Evolutionary conservation across 1,284 basidiomycete species (phyloP).

Genomic region (Lentinus polychrous): DNA sequence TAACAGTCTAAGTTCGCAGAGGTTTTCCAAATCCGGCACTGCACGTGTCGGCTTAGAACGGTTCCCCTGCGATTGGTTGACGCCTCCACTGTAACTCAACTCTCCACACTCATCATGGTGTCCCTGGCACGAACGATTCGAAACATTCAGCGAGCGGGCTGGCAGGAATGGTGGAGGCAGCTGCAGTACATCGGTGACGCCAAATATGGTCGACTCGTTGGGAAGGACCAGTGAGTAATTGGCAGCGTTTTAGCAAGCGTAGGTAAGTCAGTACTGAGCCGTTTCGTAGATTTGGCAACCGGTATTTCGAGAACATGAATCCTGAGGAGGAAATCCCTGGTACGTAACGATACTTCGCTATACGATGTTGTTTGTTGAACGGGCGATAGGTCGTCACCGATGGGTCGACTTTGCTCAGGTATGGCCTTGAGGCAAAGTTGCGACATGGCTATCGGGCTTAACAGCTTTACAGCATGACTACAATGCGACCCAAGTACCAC

Average conservation of each 20-base stretch:
- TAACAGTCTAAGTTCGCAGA: no score
- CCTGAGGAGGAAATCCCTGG: slow-evolving; percentile 82
- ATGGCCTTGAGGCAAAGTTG: slow-evolving; percentile 12
- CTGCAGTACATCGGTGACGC: slow-evolving; percentile 89
- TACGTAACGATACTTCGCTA: slow-evolving; percentile 27
- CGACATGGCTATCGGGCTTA: not conserved
- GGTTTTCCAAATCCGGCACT: no score
- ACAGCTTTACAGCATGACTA: slow-evolving; percentile 57
- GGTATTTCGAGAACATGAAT: slow-evolving; percentile 87
- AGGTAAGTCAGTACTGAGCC: slow-evolving; percentile 3
- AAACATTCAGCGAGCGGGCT: slow-evolving; percentile 66
- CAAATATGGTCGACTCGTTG: slow-evolving; percentile 75
- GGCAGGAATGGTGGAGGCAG: slow-evolving; percentile 80
- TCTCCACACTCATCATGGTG: slow-evolving; percentile 41
- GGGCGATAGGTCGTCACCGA: slow-evolving; percentile 70
- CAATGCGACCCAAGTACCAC: slow-evolving; percentile 85
- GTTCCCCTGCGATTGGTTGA: no score
- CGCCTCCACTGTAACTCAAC: not conserved
- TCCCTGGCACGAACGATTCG: slow-evolving; percentile 73
- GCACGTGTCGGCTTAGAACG: no score
- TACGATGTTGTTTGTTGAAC: not conserved
- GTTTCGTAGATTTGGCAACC: slow-evolving; percentile 71
- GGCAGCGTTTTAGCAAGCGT: not conserved
- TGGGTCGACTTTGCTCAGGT: slow-evolving; percentile 92
- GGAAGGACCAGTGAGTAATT: slow-evolving; percentile 72